Evolutionary conservation across 176 grass and related monocot genomes (phyloP).

Genomic region (Rhynchospora pubera): DNA sequence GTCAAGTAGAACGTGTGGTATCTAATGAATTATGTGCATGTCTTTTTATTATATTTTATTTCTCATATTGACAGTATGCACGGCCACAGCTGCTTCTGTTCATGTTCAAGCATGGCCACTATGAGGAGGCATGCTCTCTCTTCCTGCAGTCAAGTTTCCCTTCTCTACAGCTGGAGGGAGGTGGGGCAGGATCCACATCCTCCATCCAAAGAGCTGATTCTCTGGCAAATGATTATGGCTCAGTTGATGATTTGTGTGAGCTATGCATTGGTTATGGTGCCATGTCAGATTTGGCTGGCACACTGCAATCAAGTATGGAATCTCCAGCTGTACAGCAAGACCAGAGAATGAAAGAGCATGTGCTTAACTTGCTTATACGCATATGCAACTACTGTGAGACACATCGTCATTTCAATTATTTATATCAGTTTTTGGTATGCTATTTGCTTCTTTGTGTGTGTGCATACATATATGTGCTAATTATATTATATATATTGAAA

Average conservation of each 20-base stretch:
- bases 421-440: slow-evolving; percentile 90
- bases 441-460: not conserved
- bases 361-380: slow-evolving; percentile 60
- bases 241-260: slow-evolving; percentile 85
- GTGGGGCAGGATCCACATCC: slow-evolving; percentile 41
- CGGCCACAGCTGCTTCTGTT: slow-evolving; percentile 68
- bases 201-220: slow-evolving; percentile 59
- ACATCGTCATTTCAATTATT: slow-evolving; percentile 96
- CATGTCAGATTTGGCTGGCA: slow-evolving; percentile 68
- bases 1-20: not conserved
- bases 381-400: slow-evolving; percentile 95
- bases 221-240: slow-evolving; percentile 87
- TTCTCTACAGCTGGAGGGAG: slow-evolving; percentile 32
- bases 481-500: slow-evolving; percentile 1
- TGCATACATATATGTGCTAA: not conserved
- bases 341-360: slow-evolving; percentile 44
- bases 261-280: slow-evolving; percentile 83
- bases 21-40: not conserved
- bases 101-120: slow-evolving; percentile 96
- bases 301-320: slow-evolving; percentile 49
- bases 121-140: slow-evolving; percentile 70
- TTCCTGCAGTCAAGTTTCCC: slow-evolving; percentile 55
- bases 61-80: slow-evolving; percentile 55
- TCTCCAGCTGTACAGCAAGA: slow-evolving; percentile 45
- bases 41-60: slow-evolving; percentile 5